A percentile compares a stretch with the other conserved stretches of the same genome.
Conservation (phyloP, 805 yeast genomes). For the Jamesozyma spencerorum region DNA sequence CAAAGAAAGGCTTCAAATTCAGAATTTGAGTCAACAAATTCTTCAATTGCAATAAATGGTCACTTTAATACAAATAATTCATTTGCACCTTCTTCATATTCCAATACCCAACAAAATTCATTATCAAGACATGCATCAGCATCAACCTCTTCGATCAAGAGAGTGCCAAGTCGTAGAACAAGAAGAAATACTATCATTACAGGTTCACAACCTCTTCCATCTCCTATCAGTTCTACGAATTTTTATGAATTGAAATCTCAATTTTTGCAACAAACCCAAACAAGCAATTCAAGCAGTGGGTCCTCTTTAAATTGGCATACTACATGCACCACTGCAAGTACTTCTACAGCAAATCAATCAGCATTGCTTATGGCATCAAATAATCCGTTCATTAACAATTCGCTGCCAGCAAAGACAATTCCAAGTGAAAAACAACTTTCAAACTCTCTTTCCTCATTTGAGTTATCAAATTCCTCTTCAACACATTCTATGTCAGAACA, state of each 20-base stretch:
- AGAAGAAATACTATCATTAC: constrained; percentile 72
- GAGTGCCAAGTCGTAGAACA: constrained; percentile 34
- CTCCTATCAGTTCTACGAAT: constrained; percentile 59
- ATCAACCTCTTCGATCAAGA: constrained; percentile 7
- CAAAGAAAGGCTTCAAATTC: constrained; percentile 32
- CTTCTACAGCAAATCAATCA: neutral
- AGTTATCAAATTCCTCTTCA: constrained; percentile 14
- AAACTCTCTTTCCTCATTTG: constrained; percentile 34
- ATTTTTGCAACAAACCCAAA: constrained; percentile 11
- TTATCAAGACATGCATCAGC: neutral
- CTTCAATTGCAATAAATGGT: constrained; percentile 1
- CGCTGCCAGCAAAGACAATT: neutral
- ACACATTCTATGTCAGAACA: neutral
- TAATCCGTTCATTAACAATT: neutral
- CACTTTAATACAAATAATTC: neutral
- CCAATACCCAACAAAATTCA: neutral
- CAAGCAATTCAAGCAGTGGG: constrained; percentile 8
- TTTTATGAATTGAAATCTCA: constrained; percentile 29
- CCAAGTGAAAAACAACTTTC: constrained; percentile 16
- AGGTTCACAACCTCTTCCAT: constrained; percentile 88
- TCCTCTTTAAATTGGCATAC: constrained; percentile 5
- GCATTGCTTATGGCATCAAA: neutral
- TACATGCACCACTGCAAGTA: neutral
- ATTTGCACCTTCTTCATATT: neutral
- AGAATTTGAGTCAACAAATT: neutral